Evolutionary conservation across 352 stramenopile genomes (phyloP), one percentile per base, ranked within the genome.

Genomic region (Pythium chondricola): DNA sequence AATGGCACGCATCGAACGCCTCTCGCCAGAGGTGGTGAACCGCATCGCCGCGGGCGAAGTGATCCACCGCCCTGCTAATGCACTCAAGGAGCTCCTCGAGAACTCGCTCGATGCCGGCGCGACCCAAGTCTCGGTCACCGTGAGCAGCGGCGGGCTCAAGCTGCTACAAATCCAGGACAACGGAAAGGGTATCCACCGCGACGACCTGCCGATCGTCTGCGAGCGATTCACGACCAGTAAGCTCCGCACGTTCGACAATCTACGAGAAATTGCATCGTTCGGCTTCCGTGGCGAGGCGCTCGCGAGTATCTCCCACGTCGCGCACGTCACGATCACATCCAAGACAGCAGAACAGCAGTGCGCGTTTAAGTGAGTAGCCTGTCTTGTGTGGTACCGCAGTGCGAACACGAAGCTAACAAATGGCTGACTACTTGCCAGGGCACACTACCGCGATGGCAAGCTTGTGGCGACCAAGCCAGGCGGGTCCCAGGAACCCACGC

Each of bases 211-310:
- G 16, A 88, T 99, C 45, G 92, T 98, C 4, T 98, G 95, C 49
- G 96, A 98, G 55, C 84, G 96, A 14, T 98, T 98, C 78, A 98
- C 97, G 8, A 99, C 97, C 10, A 97, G 83, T 52, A 99, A 99
- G 68, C 73, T 99, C 31, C 65, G 62, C 26, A 81, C 65, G 16
- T 98, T 98, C 33, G 95, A 99, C 33, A 97, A 99, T 62, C 75
- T 99, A 50, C 72, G 78, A 21, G 66, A 71, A 16, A 97, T 99
- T 45, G 58, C 58, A 11, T 99, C 95, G 30, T 99, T 98, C 69
- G 97, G 97, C 18, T 99, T 99, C 70, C 86, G 97, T 13, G 97
- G 97, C 1, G 97, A 99, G 76, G 97, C 97, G 13, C 81, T 99
- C 24, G 96, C 96, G 24, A 98, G 86, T 53, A 97, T 99, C 54